Evolutionary conservation across 352 stramenopile genomes (phyloP).

Genomic region (Thalassiosira exigua): DNA sequence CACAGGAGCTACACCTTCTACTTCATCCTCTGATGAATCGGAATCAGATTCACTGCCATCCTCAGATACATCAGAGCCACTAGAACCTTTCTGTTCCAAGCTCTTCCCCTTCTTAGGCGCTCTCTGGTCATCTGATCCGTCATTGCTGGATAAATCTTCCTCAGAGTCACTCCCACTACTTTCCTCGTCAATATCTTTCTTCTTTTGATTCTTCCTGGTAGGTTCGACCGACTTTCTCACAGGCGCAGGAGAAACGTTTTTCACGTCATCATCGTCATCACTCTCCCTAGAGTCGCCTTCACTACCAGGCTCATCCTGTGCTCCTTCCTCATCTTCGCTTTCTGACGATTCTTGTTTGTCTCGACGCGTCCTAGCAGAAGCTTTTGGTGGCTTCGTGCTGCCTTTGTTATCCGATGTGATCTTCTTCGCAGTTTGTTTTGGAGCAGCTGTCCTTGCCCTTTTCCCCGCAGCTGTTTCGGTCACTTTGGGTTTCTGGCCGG

Average conservation of each 20-base stretch:
- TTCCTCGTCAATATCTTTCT: slow-evolving; percentile 3
- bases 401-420: not conserved
- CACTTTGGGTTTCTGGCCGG: not conserved
- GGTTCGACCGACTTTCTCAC: not conserved
- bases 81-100: not conserved
- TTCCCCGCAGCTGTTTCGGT: slow-evolving; percentile 1
- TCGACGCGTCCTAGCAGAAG: not conserved
- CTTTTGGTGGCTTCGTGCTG: not conserved
- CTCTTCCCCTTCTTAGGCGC: no score
- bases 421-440: not conserved
- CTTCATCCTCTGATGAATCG: slow-evolving; percentile 15
- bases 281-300: slow-evolving; percentile 18
- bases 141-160: not conserved
- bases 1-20: slow-evolving; percentile 1
- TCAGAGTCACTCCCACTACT: slow-evolving; percentile 8
- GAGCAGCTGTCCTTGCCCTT: not conserved
- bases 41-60: slow-evolving; percentile 1
- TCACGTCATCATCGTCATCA: slow-evolving; percentile 12
- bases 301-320: slow-evolving; percentile 10
- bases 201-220: no score
- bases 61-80: not conserved
- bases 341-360: slow-evolving; percentile 2
- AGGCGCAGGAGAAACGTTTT: not conserved
- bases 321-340: slow-evolving; percentile 22
- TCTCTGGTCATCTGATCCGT: no score